phyloP scores from a whole-genome alignment of 2,329 filamentous ascomycete genomes.

The Cordyceps javanica region DNA sequence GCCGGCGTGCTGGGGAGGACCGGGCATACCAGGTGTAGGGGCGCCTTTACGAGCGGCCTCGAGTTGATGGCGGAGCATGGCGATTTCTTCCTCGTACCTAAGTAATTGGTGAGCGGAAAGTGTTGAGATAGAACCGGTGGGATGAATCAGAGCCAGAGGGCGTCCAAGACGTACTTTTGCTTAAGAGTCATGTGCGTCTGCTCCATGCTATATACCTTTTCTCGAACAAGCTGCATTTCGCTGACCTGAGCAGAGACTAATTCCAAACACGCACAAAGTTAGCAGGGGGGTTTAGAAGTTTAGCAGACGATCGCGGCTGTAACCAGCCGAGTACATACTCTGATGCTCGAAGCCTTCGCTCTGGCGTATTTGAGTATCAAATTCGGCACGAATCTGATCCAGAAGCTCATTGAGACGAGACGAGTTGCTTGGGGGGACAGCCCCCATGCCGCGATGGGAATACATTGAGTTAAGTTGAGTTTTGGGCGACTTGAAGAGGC shows the following conservation, averaged over 20 bases:
- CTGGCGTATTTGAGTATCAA: constrained; percentile 75
- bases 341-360: constrained; percentile 88
- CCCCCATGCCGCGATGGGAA: constrained; percentile 78
- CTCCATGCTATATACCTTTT: constrained; percentile 91
- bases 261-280: constrained; percentile 20
- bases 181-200: constrained; percentile 84
- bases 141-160: not conserved
- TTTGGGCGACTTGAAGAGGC: not conserved
- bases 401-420: constrained; percentile 83
- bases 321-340: constrained; percentile 56
- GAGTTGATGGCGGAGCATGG: constrained; percentile 79
- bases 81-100: constrained; percentile 92
- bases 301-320: constrained; percentile 3
- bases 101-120: constrained; percentile 7
- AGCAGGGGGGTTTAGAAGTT: constrained; percentile 12
- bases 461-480: constrained; percentile 65
- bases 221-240: constrained; percentile 89
- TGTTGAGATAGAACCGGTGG: constrained; percentile 26
- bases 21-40: constrained; percentile 54
- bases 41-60: constrained; percentile 63
- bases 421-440: constrained; percentile 51
- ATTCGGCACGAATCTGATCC: constrained; percentile 85
- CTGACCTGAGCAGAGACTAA: constrained; percentile 84
- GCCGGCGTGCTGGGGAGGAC: constrained; percentile 67
- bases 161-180: constrained; percentile 59